Conservation (phyloP, 108 stramenopile genomes). For the Nitzschia sp. region DNA sequence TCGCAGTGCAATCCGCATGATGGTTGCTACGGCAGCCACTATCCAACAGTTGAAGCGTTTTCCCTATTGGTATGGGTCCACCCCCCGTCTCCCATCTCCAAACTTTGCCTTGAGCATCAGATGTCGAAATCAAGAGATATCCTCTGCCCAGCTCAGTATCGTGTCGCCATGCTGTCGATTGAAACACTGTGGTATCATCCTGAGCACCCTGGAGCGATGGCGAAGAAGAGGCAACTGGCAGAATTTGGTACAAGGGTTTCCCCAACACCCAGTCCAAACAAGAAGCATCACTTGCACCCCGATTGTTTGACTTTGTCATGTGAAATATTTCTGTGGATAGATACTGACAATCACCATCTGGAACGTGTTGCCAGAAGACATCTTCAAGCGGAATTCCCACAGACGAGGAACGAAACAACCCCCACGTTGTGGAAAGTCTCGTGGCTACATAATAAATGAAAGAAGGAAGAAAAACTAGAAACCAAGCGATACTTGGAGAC, state of each 20-base stretch:
- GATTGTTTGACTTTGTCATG: neutral
- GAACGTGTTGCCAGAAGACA: neutral
- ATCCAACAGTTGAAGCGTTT: constrained; percentile 60
- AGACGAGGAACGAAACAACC: constrained; percentile 28
- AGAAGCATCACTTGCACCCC: neutral
- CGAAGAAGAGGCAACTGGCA: neutral
- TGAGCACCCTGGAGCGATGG: neutral
- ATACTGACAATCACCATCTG: neutral
- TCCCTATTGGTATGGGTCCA: constrained; percentile 79
- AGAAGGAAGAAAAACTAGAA: constrained; percentile 41
- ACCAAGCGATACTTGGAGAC: constrained; percentile 21
- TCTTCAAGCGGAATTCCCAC: constrained; percentile 10
- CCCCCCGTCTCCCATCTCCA: constrained; percentile 82
- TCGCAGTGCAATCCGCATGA: constrained; percentile 12
- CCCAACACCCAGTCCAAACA: neutral
- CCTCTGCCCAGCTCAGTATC: constrained; percentile 71
- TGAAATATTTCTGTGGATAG: neutral
- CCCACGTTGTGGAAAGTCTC: constrained; percentile 20
- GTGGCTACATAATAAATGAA: constrained; percentile 35
- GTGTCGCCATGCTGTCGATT: constrained; percentile 61
- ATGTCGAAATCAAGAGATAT: constrained; percentile 55
- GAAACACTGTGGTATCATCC: neutral
- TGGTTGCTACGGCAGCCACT: constrained; percentile 66
- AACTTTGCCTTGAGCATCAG: constrained; percentile 48
- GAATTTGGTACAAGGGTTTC: neutral